Conservation (phyloP, 345 rosid genomes). For the Garcia nutans region DNA sequence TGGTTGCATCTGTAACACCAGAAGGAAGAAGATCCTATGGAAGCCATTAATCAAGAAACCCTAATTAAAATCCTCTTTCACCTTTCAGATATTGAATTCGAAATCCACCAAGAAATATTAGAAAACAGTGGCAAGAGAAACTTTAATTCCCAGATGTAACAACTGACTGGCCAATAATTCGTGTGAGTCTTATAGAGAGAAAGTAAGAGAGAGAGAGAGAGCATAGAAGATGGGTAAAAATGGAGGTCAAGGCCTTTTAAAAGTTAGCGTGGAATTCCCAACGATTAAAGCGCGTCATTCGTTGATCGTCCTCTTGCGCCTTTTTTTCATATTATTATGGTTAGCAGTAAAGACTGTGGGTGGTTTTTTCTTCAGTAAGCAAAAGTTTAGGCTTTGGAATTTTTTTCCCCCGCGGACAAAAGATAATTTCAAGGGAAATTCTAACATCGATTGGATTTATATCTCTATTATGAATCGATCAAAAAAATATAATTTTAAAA, state of each 20-base stretch:
- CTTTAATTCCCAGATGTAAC: not conserved
- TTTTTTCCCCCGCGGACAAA: no score
- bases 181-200: not conserved
- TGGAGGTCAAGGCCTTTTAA: not conserved
- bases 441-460: no score
- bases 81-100: not conserved
- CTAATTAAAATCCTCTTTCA: no score
- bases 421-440: no score
- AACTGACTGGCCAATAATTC: not conserved
- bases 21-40: constrained; percentile 36
- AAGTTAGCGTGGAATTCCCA: not conserved
- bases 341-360: no score
- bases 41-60: not conserved
- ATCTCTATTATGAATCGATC: no score
- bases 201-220: not conserved
- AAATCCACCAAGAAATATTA: not conserved
- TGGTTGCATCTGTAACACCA: constrained; percentile 67
- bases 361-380: no score
- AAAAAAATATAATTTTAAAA: no score
- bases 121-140: not conserved
- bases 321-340: not conserved
- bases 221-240: no score
- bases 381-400: no score
- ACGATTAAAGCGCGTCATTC: not conserved
- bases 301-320: not conserved